These are phyloP conservation scores for Colletotrichum neosansevieriae DNA, from an alignment of 2,329 filamentous ascomycete genomes.

Conservation along the genomic window DNA sequence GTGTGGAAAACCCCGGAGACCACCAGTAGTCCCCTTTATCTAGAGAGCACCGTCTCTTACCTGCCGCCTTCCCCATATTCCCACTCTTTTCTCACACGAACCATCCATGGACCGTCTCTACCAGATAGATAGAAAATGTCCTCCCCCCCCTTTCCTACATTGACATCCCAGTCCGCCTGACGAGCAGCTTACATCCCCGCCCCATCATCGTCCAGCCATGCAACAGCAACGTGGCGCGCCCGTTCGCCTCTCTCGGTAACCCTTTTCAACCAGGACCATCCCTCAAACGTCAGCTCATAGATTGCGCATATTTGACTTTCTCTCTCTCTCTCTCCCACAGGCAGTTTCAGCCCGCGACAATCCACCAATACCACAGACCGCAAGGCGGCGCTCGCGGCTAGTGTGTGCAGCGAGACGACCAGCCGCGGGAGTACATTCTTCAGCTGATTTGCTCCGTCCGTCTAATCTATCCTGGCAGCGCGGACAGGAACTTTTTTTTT, in stretches of 20 bases:
- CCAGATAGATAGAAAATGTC: background rate
- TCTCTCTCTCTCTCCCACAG: no score
- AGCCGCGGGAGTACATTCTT: background rate
- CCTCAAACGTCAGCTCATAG: no score
- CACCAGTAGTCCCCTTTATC: constrained; percentile 18
- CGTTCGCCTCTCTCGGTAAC: background rate
- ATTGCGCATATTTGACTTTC: no score
- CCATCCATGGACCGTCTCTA: background rate
- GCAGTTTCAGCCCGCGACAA: constrained; percentile 38
- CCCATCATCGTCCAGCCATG: background rate
- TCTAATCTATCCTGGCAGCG: constrained; percentile 7
- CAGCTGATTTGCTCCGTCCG: constrained; percentile 5
- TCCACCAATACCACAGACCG: constrained; percentile 28
- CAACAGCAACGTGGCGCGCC: constrained; percentile 19
- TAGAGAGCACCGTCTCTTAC: background rate
- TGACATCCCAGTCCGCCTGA: background rate
- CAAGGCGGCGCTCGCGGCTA: background rate
- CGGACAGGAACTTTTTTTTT: no score
- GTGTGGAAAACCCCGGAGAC: background rate
- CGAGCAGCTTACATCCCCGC: background rate
- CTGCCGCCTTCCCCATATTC: background rate
- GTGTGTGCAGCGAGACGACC: background rate
- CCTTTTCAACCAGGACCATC: no score
- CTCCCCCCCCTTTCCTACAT: background rate
- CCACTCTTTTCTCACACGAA: background rate